Evolutionary conservation across 179 eudicot genomes (phyloP).

Genomic region (Spergularia azorica): DNA sequence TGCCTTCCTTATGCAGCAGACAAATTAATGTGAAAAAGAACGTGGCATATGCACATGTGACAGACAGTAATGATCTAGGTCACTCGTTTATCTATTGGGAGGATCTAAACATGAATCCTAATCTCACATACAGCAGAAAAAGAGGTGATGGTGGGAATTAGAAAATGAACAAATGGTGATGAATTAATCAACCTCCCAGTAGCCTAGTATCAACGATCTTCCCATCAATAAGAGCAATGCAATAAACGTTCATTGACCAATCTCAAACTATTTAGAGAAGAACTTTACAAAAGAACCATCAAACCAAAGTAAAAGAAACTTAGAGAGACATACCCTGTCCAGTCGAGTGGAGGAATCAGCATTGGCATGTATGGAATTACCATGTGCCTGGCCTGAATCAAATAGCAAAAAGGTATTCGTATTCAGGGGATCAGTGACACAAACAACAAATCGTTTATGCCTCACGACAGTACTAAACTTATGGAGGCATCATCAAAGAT

Average conservation of each 20-base stretch:
- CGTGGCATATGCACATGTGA: background rate
- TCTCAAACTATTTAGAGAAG: no score
- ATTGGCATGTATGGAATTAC: conserved; percentile 98
- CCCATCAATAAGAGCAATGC: conserved; percentile 1
- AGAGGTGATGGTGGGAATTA: background rate
- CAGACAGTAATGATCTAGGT: background rate
- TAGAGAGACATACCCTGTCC: conserved; percentile 71
- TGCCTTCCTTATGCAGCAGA: background rate
- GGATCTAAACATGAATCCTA: background rate
- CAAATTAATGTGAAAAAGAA: conserved; percentile 10
- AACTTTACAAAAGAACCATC: conserved; percentile 6
- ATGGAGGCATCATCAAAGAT: background rate
- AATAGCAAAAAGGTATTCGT: conserved; percentile 6
- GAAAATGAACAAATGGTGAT: background rate
- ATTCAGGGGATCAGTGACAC: conserved; percentile 1
- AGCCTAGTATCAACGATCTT: background rate
- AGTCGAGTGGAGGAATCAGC: conserved; percentile 89
- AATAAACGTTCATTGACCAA: background rate
- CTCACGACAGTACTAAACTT: background rate
- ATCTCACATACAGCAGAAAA: background rate
- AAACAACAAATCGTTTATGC: background rate
- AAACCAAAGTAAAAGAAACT: conserved; percentile 1
- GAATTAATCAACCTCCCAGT: background rate
- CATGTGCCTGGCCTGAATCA: conserved; percentile 89
- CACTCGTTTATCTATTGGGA: background rate